phyloP scores from a whole-genome alignment of 2,329 filamentous ascomycete genomes.

The Sphaerulina vaccinii region DNA sequence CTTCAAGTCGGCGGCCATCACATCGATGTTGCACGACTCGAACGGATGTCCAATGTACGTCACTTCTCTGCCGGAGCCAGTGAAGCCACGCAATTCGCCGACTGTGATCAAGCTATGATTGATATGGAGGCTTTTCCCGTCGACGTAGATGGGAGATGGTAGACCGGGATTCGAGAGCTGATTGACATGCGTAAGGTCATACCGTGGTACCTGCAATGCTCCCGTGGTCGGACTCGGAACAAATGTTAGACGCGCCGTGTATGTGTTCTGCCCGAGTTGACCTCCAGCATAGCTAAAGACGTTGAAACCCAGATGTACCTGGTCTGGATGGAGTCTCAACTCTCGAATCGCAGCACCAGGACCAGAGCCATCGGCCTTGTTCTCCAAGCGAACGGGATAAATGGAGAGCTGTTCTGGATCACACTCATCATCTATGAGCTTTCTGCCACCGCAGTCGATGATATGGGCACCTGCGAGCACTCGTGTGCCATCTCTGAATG shows the following conservation, averaged over 20 bases:
- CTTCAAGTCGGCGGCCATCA: conserved; percentile 44
- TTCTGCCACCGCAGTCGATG: conserved; percentile 42
- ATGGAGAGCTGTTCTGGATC: conserved; percentile 41
- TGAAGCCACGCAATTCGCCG: conserved; percentile 50
- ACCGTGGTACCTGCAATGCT: conserved; percentile 34
- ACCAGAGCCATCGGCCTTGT: conserved; percentile 35
- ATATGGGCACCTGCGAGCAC: conserved; percentile 36
- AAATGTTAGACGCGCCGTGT: conserved; percentile 44
- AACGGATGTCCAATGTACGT: conserved; percentile 43
- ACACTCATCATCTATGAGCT: conserved; percentile 40
- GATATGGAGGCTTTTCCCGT: conserved; percentile 34
- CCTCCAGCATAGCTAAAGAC: conserved; percentile 35
- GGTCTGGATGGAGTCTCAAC: conserved; percentile 48
- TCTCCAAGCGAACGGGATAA: conserved; percentile 45
- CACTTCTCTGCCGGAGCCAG: conserved; percentile 43
- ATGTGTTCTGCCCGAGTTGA: conserved; percentile 34
- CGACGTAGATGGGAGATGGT: conserved; percentile 24
- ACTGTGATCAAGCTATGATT: conserved; percentile 39
- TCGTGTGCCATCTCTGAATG: conserved; percentile 42
- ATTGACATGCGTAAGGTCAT: conserved; percentile 45
- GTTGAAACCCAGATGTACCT: conserved; percentile 46
- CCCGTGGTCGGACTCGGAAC: conserved; percentile 39
- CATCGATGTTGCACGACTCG: conserved; percentile 49
- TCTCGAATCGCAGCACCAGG: conserved; percentile 42
- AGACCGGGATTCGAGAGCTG: conserved; percentile 34